phyloP scores from a whole-genome alignment of 2,329 filamentous ascomycete species.

The Didymosphaeria variabile region DNA sequence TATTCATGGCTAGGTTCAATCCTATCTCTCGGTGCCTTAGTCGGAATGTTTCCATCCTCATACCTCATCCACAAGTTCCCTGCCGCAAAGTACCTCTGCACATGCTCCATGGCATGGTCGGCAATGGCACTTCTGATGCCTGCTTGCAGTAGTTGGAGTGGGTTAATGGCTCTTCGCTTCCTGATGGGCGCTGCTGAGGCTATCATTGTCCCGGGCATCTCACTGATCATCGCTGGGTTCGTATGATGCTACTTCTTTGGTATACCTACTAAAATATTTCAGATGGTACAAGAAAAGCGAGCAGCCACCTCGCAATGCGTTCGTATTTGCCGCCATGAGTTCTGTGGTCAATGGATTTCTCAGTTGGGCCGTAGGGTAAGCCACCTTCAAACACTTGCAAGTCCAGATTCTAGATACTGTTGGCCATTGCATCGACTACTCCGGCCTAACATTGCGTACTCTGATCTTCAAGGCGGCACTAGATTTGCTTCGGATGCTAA shows the following conservation, averaged over 20 bases:
- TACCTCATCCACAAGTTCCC: conserved; percentile 55
- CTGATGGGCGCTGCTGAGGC: conserved; percentile 23
- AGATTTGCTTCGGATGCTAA: conserved; percentile 53
- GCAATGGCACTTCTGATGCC: conserved; percentile 49
- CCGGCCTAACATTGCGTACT: no score
- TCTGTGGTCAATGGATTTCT: conserved; percentile 15
- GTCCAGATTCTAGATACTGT: no score
- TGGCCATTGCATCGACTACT: no score
- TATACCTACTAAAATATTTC: neutral
- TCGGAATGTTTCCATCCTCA: conserved; percentile 60
- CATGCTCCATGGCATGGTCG: conserved; percentile 57
- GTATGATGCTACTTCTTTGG: neutral
- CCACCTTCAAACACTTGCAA: conserved; percentile 35
- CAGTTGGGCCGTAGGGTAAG: conserved; percentile 16
- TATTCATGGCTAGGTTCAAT: conserved; percentile 58
- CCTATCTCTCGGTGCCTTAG: conserved; percentile 59
- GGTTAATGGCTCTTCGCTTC: conserved; percentile 19
- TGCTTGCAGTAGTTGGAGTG: conserved; percentile 16
- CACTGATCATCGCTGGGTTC: conserved; percentile 17
- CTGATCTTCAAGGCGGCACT: no score
- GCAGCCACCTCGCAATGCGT: conserved; percentile 14
- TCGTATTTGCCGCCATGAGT: conserved; percentile 15
- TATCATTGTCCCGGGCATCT: conserved; percentile 21
- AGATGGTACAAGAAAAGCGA: conserved; percentile 21
- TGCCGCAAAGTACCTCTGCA: conserved; percentile 18